These are phyloP conservation scores for Kentomonas sorsogonicus DNA, from an alignment of 208 protist species.

Conservation along the genomic window DNA sequence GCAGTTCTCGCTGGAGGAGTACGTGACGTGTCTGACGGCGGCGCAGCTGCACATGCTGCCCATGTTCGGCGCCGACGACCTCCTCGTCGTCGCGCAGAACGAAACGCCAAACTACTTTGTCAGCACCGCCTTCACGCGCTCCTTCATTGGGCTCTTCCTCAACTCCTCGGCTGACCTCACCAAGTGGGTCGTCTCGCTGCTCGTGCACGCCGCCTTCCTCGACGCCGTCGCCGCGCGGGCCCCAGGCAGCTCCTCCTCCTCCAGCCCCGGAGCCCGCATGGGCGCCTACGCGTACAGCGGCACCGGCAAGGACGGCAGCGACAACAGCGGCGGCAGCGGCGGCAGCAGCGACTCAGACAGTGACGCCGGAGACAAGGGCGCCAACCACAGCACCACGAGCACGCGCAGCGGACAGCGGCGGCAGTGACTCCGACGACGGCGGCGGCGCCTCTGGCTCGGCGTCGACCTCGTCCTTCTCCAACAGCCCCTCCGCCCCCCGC, in stretches of 20 bases:
- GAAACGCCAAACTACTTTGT: conserved; percentile 23
- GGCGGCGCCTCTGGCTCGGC: conserved; percentile 1
- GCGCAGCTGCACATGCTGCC: conserved; percentile 39
- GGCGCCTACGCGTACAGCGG: conserved; percentile 17
- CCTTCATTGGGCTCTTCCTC: conserved; percentile 35
- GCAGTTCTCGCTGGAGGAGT: conserved; percentile 28
- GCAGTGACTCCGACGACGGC: too few relatives aligned
- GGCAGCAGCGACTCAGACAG: neutral
- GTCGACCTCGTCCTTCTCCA: conserved; percentile 7
- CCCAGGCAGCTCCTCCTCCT: neutral
- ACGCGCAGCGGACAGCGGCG: too few relatives aligned
- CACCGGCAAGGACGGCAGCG: conserved; percentile 12
- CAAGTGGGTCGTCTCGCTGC: conserved; percentile 36
- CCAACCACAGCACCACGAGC: too few relatives aligned
- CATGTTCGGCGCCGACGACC: conserved; percentile 31
- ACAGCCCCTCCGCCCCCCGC: too few relatives aligned
- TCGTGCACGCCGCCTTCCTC: conserved; percentile 41
- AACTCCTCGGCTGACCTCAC: conserved; percentile 35
- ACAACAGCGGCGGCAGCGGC: conserved; percentile 7
- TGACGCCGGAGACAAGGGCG: neutral
- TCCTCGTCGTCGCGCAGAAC: conserved; percentile 23
- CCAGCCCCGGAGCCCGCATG: conserved; percentile 6
- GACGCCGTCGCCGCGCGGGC: conserved; percentile 19
- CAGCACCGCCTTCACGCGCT: conserved; percentile 22
- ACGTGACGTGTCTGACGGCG: conserved; percentile 39